Evolutionary conservation across 306 rosid species (phyloP), one percentile per base, ranked within the genome.

Genomic region (Mucuna pruriens): DNA sequence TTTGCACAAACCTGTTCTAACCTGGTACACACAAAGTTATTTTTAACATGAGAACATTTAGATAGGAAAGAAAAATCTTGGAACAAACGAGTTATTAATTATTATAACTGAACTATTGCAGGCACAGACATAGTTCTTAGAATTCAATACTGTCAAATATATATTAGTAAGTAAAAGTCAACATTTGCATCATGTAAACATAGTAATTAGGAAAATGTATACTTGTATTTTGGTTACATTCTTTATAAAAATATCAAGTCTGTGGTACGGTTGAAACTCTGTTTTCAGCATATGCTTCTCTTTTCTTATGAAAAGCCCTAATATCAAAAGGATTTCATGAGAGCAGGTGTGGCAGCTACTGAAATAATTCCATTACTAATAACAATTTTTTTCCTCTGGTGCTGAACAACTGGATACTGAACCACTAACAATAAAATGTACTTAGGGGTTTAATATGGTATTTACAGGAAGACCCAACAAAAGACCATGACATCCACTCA

Each of bases 1-100:
- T 42, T 82, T 81, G 89, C 98, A 94, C 38, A 87, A 86, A 52
- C 80, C 91, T 71, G 83, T 72, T 81, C 94, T 87, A 68, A 90
- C 91, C 97, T 94, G 94, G 78, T 80, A 79, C 33, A 55, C 17
- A 68, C 46, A 78, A 15, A 4, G 51, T 19, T 22, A 15, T 25
- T 67, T 77, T 64, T 51, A 40, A 67, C 31, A 74, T 12, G 51
- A 52, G 49, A 76, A 65, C 1, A 71, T 52, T 77, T 42, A 38
- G 40, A 58, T 20, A 38, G 68, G 29, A 42, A 79, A 66, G 75
- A 49, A 46, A 69, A 72, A 39, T 44, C 42, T 33, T 4, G 2
- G 60, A 57, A 60, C 60, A 73, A 70, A 45, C 20, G 16, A 17
- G 29, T 26, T 40, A 69, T 20, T 70, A 42, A 31, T 77, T 71